Conservation (phyloP, 2,329 filamentous ascomycete genomes). For the Decorospora gaudefroyi region DNA sequence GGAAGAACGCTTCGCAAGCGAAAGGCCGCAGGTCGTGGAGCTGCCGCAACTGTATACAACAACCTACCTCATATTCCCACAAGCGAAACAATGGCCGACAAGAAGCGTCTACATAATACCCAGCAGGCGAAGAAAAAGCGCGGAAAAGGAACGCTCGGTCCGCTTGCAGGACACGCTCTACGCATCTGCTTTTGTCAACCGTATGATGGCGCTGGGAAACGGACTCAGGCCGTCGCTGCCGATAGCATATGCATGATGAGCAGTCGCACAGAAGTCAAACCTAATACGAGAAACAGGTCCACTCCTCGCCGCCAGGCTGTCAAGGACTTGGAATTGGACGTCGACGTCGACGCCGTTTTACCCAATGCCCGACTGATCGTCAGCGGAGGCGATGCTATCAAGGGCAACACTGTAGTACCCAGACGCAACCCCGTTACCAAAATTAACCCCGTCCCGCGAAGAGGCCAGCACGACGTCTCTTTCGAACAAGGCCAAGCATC, state of each 20-base stretch:
- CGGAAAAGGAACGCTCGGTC: slow-evolving; percentile 9
- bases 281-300: slow-evolving; percentile 6
- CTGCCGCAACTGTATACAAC: slow-evolving; percentile 5
- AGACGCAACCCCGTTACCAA: too few relatives aligned
- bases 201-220: slow-evolving; percentile 31
- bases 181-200: slow-evolving; percentile 46
- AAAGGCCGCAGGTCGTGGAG: slow-evolving; percentile 2
- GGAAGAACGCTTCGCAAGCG: slow-evolving; percentile 21
- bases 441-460: too few relatives aligned
- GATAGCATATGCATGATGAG: slow-evolving; percentile 9
- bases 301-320: too few relatives aligned
- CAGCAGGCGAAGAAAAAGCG: background rate
- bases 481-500: too few relatives aligned
- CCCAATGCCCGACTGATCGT: slow-evolving; percentile 23
- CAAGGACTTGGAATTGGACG: background rate
- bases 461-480: too few relatives aligned
- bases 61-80: background rate
- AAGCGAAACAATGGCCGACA: background rate
- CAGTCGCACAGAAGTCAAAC: slow-evolving; percentile 1
- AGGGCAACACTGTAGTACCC: background rate
- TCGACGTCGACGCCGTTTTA: slow-evolving; percentile 13
- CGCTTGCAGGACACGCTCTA: slow-evolving; percentile 30
- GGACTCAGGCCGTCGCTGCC: slow-evolving; percentile 1
- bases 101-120: background rate
- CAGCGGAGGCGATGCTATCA: slow-evolving; percentile 4